Evolutionary conservation across 768 basidiomycete genomes (phyloP), one percentile per base, ranked within the genome.

Genomic region (Trametes sanguinea): DNA sequence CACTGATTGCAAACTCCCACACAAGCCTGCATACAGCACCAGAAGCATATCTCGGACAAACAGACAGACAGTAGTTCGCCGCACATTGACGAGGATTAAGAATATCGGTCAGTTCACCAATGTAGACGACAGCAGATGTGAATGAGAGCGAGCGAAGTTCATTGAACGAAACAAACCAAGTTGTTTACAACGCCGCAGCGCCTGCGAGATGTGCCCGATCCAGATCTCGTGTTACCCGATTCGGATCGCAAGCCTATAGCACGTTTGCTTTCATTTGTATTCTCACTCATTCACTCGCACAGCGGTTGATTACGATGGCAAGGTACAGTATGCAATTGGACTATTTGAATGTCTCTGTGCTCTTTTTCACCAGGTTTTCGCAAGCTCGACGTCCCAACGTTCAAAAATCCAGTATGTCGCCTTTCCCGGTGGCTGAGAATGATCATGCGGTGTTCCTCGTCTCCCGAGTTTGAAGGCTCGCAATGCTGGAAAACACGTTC

Each of bases 401-500:
- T 22, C 22, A 22, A 64, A 69, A 62, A 55, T 68, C 67, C 22
- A 66, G 55, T 65, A 33, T 52, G 54, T 57, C 33, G 22, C 16
- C 33, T 44, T 13, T 1, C 22, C 10, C 39, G 11, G 55, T 53
- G 22, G 45, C 35, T 60, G 4, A 13, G 29, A 9, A 50, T 14
- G n/a, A 42, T 5, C 13, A 33, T 11, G 90, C 39, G 95, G 94
- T 16, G 78, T 97, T 2, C 94, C 94, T 6, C 86, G 89, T 69
- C 82, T 96, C 2, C 88, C 91, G 14, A 80, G 85, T 75, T 76
- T 90, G 51, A 92, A 91, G 76, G 76, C 77, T 22, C 77, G 80
- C 61, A 82, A 83, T 76, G 79, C 79, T 58, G 81, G 77, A 42
- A 83, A 80, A 60, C 78, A 80, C 44, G 57, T 43, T 4, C 56